A percentile compares a stretch with the other conserved stretches of the same genome.
These are phyloP conservation scores for Aspergillus clavatus DNA, from an alignment of 2,329 filamentous ascomycete genomes.

Conservation along the genomic window DNA sequence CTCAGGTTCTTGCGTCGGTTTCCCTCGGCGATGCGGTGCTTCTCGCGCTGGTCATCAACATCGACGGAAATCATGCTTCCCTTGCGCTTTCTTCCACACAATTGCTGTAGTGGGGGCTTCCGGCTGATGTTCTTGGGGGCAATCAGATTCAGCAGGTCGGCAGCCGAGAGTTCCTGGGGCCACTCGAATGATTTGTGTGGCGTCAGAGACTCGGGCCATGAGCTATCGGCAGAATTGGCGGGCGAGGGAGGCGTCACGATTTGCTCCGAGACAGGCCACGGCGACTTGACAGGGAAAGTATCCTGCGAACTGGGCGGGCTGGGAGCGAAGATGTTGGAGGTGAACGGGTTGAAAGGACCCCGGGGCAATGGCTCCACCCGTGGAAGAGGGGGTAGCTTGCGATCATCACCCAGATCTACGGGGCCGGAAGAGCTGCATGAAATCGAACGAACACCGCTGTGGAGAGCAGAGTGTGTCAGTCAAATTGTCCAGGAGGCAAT, in stretches of 20 bases:
- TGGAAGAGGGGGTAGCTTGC: slow-evolving; percentile 35
- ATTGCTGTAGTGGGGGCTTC: slow-evolving; percentile 36
- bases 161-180: slow-evolving; percentile 30
- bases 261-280: slow-evolving; percentile 27
- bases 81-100: slow-evolving; percentile 39
- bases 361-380: slow-evolving; percentile 35
- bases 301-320: slow-evolving; percentile 34
- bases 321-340: slow-evolving; percentile 24
- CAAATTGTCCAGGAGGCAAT: not conserved
- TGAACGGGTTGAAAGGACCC: slow-evolving; percentile 36
- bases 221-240: slow-evolving; percentile 35
- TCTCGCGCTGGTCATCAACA: slow-evolving; percentile 36
- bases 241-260: slow-evolving; percentile 34
- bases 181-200: slow-evolving; percentile 30
- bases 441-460: slow-evolving; percentile 23
- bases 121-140: slow-evolving; percentile 35
- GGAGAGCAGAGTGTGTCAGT: slow-evolving; percentile 1
- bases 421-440: slow-evolving; percentile 17
- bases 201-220: slow-evolving; percentile 32
- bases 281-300: slow-evolving; percentile 30
- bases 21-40: slow-evolving; percentile 39
- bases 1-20: slow-evolving; percentile 40
- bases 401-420: slow-evolving; percentile 29
- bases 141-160: slow-evolving; percentile 33
- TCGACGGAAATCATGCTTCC: slow-evolving; percentile 28